Base-by-base conservation (phyloP, 2,329 filamentous ascomycete species). In the Sclerotinia nivalis region DNA sequence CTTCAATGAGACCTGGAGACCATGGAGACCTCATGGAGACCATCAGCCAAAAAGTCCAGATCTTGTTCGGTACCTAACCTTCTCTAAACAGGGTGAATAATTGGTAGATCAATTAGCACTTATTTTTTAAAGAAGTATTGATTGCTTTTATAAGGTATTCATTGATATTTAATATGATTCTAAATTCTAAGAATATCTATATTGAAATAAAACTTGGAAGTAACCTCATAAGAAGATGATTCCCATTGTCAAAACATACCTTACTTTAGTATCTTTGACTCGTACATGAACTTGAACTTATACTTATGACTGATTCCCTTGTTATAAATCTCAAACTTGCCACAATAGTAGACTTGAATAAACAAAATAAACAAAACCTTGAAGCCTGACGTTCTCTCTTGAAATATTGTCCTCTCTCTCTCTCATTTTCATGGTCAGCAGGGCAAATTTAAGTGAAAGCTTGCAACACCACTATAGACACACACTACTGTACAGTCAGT, bases 391-490 rank as follows among this genome's bases (percentile, higher is more conserved):
- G 54, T 56, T 55, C 28, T 55, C 52, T 59, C 18, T n/a, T 54
- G 9, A 28, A 7, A 40, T 47, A 25, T 61, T 47, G 9, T n/a
- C n/a, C 34, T 43, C 49, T 20, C 13, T 62, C 18, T 49, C 8
- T 10, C 18, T 3, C n/a, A 13, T 40, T 64, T 64, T 45, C 47
- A 52, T 64, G 47, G 61, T 64, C 61, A 64, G 61, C 61, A 64
- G 61, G 61, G 61, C 61, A 64, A 31, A 25, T 52, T 52, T 28
- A 25, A 28, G 13, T 64, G 47, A 52, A 52, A 50, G 61, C 61
- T 64, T 64, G 61, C 31, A 25, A 25, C 34, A 28, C 47, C 47
- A 62, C 59, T 37, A 40, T 25, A 50, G 22, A 10, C 37, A 43
- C 45, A 49, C 25, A 18, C 22, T 34, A 62, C 59, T 22, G 18